Conservation (phyloP, 2,329 filamentous ascomycete genomes). For the Botrytis tulipae region DNA sequence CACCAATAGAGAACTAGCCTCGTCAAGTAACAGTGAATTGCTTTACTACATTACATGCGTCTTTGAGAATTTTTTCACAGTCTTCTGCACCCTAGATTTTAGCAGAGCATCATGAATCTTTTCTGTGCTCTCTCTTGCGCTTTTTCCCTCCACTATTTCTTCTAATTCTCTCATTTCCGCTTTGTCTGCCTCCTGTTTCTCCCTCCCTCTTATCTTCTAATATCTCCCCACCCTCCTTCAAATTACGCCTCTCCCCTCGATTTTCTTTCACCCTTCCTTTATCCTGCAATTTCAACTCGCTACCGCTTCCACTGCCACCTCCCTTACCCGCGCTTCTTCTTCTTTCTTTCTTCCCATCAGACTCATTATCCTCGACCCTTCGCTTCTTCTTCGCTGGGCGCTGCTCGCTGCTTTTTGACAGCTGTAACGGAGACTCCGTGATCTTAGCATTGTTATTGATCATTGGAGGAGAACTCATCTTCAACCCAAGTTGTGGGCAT, state of each 20-base stretch:
- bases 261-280: background rate
- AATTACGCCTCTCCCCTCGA: background rate
- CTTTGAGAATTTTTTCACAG: too few species aligned
- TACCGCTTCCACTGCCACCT: background rate
- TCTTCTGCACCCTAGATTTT: background rate
- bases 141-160: background rate
- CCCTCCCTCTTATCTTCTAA: background rate
- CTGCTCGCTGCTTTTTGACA: background rate
- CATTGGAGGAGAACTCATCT: background rate
- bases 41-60: too few species aligned
- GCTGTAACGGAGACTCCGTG: background rate
- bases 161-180: fast-evolving
- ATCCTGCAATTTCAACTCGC: too few species aligned
- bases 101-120: background rate
- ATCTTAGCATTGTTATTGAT: background rate
- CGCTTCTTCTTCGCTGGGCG: background rate
- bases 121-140: background rate
- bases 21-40: too few species aligned
- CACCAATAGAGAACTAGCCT: background rate
- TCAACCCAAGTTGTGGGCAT: background rate
- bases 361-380: background rate
- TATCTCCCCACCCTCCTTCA: background rate
- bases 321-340: background rate
- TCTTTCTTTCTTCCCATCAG: background rate
- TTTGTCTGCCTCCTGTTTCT: background rate